phyloP scores from a whole-genome alignment of 331 rosid genomes.

The Malus hybrid region DNA sequence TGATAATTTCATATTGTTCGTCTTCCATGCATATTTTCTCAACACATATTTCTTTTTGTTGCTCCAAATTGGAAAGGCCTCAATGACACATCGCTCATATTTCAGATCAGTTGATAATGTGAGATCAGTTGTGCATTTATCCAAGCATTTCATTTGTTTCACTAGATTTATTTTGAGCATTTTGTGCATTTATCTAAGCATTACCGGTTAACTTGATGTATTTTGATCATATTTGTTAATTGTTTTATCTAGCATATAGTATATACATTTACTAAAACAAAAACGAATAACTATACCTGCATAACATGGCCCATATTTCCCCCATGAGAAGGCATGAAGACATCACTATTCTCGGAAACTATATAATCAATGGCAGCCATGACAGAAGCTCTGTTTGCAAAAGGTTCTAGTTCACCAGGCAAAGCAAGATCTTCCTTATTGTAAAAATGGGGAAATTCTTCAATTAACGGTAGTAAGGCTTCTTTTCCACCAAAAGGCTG shows the following conservation, averaged over 20 bases:
- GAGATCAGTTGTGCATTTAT: not conserved
- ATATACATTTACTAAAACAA: not conserved
- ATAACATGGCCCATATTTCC: constrained; percentile 98
- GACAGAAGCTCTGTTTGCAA: constrained; percentile 66
- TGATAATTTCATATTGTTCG: not conserved
- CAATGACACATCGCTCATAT: no score
- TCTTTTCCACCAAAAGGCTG: constrained; percentile 81
- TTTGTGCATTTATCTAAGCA: no score
- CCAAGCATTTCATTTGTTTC: not conserved
- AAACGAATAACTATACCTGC: constrained; percentile 49
- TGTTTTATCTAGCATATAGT: not conserved
- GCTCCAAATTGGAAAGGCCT: not conserved
- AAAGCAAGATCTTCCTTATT: constrained; percentile 80
- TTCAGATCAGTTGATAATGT: not conserved
- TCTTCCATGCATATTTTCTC: not conserved
- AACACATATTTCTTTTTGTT: not conserved
- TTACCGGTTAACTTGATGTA: not conserved
- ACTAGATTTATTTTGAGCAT: no score
- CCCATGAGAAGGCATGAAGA: constrained; percentile 99
- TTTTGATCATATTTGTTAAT: not conserved
- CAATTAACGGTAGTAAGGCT: constrained; percentile 64
- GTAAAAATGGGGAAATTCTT: constrained; percentile 60
- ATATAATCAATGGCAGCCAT: constrained; percentile 95
- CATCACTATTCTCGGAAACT: constrained; percentile 80
- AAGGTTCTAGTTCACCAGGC: constrained; percentile 66